Base-by-base conservation (phyloP, 176 grass and related monocot species). In the Triticum timopheevii region DNA sequence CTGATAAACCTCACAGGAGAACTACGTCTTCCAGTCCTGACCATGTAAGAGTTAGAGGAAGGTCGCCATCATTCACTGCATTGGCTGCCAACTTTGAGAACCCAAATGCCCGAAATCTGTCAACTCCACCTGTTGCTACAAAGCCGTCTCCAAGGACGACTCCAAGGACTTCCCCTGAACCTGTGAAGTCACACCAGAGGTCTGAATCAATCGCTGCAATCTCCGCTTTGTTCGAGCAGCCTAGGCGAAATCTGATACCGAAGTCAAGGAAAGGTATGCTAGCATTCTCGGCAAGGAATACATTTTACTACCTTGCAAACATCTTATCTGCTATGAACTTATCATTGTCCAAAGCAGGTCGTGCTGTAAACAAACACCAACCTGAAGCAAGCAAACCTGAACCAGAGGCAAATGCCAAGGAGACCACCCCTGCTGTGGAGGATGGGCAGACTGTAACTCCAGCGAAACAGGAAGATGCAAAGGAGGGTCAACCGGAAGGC, bases 21-120 rank as follows among this genome's bases (percentile, higher is more conserved):
- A 98, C 93, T 79, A 98, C 95, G 89, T 98, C 95, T 54, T 98
- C 95, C 86, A 98, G 95, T 54, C 95, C 95, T 38, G 95, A 98
- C 44, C 89, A 93, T 86, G 91, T 89, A 61, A 88, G 93, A 85
- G 95, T 95, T 62, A 84, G 95, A 90, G 95, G 95, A 81, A 91
- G 95, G 65, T 98, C 93, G 23, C 95, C 95, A 71, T 91, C 93
- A 79, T 98, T 98, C 70, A 98, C 90, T 86, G 95, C 93, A 71
- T 84, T 98, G 71, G 95, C 95, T 81, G 93, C 95, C 61, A 98
- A 92, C 82, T 98, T 98, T 72, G 95, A 98, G 87, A 95, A 92
- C 42, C 80, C 91, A 76, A 94, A 95, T 90, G 31, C 87, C 13
- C 90, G 93, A 28, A 98, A 98, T 89, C 87, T 95, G 30, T 98